A percentile compares a stretch with the other conserved stretches of the same genome.
phyloP scores from a whole-genome alignment of 2,329 filamentous ascomycete genomes.

The Hymenoscyphus albidus region DNA sequence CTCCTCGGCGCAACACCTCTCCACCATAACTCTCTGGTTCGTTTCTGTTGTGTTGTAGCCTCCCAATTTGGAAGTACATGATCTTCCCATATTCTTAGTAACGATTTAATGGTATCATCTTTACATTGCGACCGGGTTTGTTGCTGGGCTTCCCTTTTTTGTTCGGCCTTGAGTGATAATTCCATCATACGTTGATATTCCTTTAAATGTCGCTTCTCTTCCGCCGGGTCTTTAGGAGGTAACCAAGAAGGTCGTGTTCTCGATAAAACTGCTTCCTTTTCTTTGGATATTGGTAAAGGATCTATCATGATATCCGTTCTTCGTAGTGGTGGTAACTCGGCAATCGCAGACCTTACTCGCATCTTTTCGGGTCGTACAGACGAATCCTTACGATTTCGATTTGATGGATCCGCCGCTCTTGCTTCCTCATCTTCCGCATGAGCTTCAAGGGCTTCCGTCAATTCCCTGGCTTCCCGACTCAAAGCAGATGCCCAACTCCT shows the following conservation, averaged over 20 bases:
- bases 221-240: slow-evolving; percentile 81
- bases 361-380: slow-evolving; percentile 44
- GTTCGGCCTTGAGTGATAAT: slow-evolving; percentile 55
- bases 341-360: slow-evolving; percentile 61
- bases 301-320: slow-evolving; percentile 76
- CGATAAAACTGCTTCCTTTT: slow-evolving; percentile 80
- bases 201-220: slow-evolving; percentile 84
- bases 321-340: slow-evolving; percentile 57
- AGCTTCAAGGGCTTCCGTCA: slow-evolving; percentile 78
- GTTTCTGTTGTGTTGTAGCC: slow-evolving; percentile 62
- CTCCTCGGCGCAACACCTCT: slow-evolving; percentile 68
- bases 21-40: slow-evolving; percentile 79
- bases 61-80: slow-evolving; percentile 75
- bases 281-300: slow-evolving; percentile 76
- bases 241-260: slow-evolving; percentile 80
- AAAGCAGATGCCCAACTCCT: slow-evolving; percentile 75
- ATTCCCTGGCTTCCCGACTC: slow-evolving; percentile 66
- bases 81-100: slow-evolving; percentile 68
- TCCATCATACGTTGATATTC: slow-evolving; percentile 84
- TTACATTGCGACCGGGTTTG: slow-evolving; percentile 49
- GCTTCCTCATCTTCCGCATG: slow-evolving; percentile 66
- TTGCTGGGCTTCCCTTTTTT: slow-evolving; percentile 52
- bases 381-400: slow-evolving; percentile 32
- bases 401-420: slow-evolving; percentile 29
- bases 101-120: slow-evolving; percentile 51